Conservation (phyloP, 768 basidiomycete genomes). For the Rhizopogon sp. region DNA sequence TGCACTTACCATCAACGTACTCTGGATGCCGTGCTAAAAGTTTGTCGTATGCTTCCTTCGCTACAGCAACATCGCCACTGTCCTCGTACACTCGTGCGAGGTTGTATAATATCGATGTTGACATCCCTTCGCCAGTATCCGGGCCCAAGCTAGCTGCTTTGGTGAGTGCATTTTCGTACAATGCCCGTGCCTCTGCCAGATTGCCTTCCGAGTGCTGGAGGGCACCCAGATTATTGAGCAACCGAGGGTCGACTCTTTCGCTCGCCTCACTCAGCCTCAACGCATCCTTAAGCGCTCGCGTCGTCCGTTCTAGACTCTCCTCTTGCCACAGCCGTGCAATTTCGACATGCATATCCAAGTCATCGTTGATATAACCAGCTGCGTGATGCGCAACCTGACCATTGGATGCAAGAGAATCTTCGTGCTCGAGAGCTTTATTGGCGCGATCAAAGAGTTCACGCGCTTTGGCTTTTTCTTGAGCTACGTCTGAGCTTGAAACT, state of each 20-base stretch:
- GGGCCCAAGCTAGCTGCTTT: slow-evolving; percentile 41
- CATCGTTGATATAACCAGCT: slow-evolving; percentile 59
- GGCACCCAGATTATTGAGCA: slow-evolving; percentile 79
- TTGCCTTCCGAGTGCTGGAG: slow-evolving; percentile 68
- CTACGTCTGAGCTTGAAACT: slow-evolving; percentile 66
- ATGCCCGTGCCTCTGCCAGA: slow-evolving; percentile 45
- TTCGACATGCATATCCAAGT: slow-evolving; percentile 87
- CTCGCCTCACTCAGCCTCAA: slow-evolving; percentile 52
- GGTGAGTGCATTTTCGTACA: slow-evolving; percentile 75
- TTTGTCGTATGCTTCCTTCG: slow-evolving; percentile 84
- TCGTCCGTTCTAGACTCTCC: slow-evolving; percentile 69
- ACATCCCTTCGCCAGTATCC: slow-evolving; percentile 59
- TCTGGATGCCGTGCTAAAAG: slow-evolving; percentile 89
- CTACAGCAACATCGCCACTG: slow-evolving; percentile 62
- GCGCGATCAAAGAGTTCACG: slow-evolving; percentile 81
- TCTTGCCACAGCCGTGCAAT: slow-evolving; percentile 87
- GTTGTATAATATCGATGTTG: slow-evolving; percentile 86
- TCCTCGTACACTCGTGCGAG: slow-evolving; percentile 91
- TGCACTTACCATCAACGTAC: slow-evolving; percentile 82
- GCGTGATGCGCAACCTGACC: slow-evolving; percentile 25
- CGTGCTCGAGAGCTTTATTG: slow-evolving; percentile 57
- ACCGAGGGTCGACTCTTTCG: slow-evolving; percentile 53
- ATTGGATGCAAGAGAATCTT: slow-evolving; percentile 45
- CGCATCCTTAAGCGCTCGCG: slow-evolving; percentile 71
- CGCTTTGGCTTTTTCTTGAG: slow-evolving; percentile 67